Evolutionary conservation across 352 stramenopile genomes (phyloP).

Genomic region (Phytophthora ohioensis): DNA sequence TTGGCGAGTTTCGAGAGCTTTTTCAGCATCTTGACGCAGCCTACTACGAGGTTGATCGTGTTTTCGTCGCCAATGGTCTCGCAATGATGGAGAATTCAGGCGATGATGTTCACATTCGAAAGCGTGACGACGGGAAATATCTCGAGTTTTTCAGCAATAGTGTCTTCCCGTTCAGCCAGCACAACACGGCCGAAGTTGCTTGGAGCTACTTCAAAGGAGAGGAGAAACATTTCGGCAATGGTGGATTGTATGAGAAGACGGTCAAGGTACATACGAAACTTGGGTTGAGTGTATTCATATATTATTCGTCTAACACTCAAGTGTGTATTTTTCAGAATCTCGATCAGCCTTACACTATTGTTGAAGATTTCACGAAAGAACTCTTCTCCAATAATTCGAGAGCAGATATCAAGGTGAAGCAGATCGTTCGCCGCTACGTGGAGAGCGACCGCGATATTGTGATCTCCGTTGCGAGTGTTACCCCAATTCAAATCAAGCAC

Average conservation of each 20-base stretch:
- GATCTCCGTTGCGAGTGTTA: slow-evolving; percentile 20
- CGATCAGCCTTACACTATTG: slow-evolving; percentile 36
- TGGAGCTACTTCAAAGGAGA: slow-evolving; percentile 33
- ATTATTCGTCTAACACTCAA: too few species aligned
- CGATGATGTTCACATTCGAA: slow-evolving; percentile 26
- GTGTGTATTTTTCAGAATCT: slow-evolving; percentile 12
- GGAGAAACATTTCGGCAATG: slow-evolving; percentile 27
- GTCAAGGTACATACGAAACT: slow-evolving; percentile 9
- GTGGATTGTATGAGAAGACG: slow-evolving; percentile 31
- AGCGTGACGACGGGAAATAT: slow-evolving; percentile 36
- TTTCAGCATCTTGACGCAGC: slow-evolving; percentile 33
- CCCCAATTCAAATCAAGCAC: slow-evolving; percentile 10
- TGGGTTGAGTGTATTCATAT: too few species aligned
- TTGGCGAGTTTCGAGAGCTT: slow-evolving; percentile 31
- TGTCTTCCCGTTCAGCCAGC: slow-evolving; percentile 22
- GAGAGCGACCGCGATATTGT: slow-evolving; percentile 30
- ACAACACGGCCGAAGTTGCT: slow-evolving; percentile 15
- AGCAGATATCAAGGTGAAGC: slow-evolving; percentile 38
- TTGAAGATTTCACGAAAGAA: slow-evolving; percentile 40
- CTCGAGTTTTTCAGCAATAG: slow-evolving; percentile 36
- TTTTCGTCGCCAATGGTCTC: slow-evolving; percentile 30
- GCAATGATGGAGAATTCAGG: slow-evolving; percentile 19
- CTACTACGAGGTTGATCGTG: slow-evolving; percentile 26
- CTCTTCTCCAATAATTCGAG: slow-evolving; percentile 33
- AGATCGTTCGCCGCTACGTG: slow-evolving; percentile 39